Evolutionary conservation across 441 rosid genomes (phyloP), one percentile per base, ranked within the genome.

Genomic region (Aquilaria agallochum): DNA sequence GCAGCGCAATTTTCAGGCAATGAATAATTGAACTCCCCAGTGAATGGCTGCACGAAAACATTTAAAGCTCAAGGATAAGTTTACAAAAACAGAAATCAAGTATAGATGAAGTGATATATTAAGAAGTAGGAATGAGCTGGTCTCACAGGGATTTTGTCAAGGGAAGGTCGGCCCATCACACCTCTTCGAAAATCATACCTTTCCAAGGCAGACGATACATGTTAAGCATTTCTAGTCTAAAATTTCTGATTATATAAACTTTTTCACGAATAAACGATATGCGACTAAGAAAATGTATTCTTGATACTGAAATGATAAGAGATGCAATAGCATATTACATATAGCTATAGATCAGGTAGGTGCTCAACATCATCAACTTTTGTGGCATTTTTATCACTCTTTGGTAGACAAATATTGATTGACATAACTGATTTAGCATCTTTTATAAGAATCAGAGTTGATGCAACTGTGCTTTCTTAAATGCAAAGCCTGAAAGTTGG

Each of bases 161-260:
- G 68, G 65, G 77, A 72, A 67, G 77, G 70, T 51, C 66, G 68
- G 46, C 70, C 77, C 57, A 67, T 60, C 30, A 56, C 69, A 9
- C 80, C 77, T 77, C 80, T 72, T 60, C 63, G 70, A 34, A 42
- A 72, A 65, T 78, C 83, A 40, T 78, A 75, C 83, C 83, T 78
- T 52, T 47, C 4, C 31, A 45, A 61, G 55, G 48, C 56, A 70
- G 46, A 67, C 53, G 42, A 49, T 55, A 57, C 53, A 20, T 20
- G 20, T 20, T 20, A 20, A 20, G 20, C 20, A 20, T 20, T 20
- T 20, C 20, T 20, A 20, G 20, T 20, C 20, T 20, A 20, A 20
- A 20, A 20, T 20, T 20, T 20, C 20, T 20, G 20, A 20, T 20
- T 20, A 20, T 20, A 20, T 20, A 20, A 20, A 20, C 20, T 20